These are phyloP conservation scores for Mortierella sp. DNA, from an alignment of 371 early-diverging fungal genomes.

Conservation along the genomic window DNA sequence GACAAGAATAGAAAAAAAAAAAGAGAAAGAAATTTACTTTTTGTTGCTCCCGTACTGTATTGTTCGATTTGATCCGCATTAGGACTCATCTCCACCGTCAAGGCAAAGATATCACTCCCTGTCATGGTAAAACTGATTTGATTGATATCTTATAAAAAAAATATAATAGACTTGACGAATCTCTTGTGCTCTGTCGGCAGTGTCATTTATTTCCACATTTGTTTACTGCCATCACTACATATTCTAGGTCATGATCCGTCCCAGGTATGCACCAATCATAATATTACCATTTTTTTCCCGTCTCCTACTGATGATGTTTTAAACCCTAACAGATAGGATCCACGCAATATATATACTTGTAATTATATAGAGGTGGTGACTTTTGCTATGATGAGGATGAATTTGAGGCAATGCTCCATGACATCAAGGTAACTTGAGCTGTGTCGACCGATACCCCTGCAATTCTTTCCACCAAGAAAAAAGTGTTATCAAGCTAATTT, in stretches of 20 bases:
- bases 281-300: not conserved
- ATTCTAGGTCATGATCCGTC: slow-evolving; percentile 70
- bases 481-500: too few relatives aligned
- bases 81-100: slow-evolving; percentile 59
- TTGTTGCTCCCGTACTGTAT: not conserved
- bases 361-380: slow-evolving; percentile 69
- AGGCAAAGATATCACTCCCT: slow-evolving; percentile 60
- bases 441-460: too few relatives aligned
- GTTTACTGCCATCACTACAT: not conserved
- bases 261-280: slow-evolving; percentile 48
- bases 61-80: slow-evolving; percentile 10
- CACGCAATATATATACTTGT: too few relatives aligned
- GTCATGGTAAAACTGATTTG: slow-evolving; percentile 55
- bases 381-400: slow-evolving; percentile 69
- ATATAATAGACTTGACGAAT: too few relatives aligned
- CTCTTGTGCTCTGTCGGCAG: too few relatives aligned
- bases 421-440: slow-evolving; percentile 57
- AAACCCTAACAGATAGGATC: too few relatives aligned
- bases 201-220: too few relatives aligned
- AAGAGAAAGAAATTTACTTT: not conserved
- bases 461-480: too few relatives aligned
- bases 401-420: slow-evolving; percentile 69
- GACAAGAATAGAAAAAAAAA: too few relatives aligned
- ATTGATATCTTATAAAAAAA: not conserved
- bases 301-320: not conserved